Conservation (phyloP, 768 basidiomycete genomes). For the Trametes gibbosa region DNA sequence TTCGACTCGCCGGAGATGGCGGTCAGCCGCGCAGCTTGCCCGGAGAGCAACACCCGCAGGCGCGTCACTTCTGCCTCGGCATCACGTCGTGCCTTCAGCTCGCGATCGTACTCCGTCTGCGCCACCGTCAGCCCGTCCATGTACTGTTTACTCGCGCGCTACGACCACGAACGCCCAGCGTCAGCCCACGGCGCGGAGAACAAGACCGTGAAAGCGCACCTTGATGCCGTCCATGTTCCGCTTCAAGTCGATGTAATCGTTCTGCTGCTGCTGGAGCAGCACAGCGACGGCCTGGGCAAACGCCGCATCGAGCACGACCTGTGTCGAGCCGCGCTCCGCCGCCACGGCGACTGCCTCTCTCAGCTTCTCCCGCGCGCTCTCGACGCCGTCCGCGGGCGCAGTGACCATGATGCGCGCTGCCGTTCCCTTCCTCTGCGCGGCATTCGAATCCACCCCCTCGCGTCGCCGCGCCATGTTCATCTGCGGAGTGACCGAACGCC, state of each 20-base stretch:
- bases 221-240: slow-evolving; percentile 82
- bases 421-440: not conserved
- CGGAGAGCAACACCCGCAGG: slow-evolving; percentile 79
- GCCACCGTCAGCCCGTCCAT: slow-evolving; percentile 92
- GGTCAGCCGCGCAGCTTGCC: slow-evolving; percentile 84
- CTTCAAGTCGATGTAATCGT: slow-evolving; percentile 63
- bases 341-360: slow-evolving; percentile 63
- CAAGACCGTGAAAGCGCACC: slow-evolving; percentile 50
- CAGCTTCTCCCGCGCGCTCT: slow-evolving; percentile 48
- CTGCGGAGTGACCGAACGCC: slow-evolving; percentile 5
- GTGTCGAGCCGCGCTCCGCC: slow-evolving; percentile 53
- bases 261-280: slow-evolving; percentile 62
- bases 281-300: slow-evolving; percentile 69
- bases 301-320: slow-evolving; percentile 68
- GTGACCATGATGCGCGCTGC: slow-evolving; percentile 44
- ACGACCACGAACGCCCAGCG: not conserved
- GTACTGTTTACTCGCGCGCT: slow-evolving; percentile 91
- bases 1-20: slow-evolving; percentile 80
- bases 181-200: not conserved
- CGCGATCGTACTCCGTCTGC: slow-evolving; percentile 91
- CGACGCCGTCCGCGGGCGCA: slow-evolving; percentile 43
- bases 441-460: slow-evolving; percentile 6
- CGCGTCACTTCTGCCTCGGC: slow-evolving; percentile 91
- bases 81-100: slow-evolving; percentile 83
- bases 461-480: not conserved